Percentiles rank a stretch among this genome's conserved stretches.
Evolutionary conservation across 1,284 basidiomycete species (phyloP).

Genomic region (Takashimella koratensis): DNA sequence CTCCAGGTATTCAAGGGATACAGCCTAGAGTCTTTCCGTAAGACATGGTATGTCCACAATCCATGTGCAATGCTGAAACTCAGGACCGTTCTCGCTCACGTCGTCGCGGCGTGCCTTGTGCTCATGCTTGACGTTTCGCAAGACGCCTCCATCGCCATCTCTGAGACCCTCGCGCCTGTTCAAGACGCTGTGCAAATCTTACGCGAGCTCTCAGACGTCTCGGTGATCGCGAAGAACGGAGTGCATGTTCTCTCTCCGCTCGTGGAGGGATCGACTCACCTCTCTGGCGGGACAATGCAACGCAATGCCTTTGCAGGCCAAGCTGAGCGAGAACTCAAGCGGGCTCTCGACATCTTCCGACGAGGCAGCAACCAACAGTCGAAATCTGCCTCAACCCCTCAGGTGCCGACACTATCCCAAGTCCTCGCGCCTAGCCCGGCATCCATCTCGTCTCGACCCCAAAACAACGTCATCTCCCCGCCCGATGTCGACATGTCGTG

Average conservation of each 20-base stretch:
- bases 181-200: not conserved
- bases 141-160: not conserved
- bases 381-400: not conserved
- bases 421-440: not conserved
- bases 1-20: conserved; percentile 3
- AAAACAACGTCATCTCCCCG: not conserved
- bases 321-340: not conserved
- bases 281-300: not conserved
- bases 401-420: not conserved
- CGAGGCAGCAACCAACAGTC: not conserved
- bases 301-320: not conserved
- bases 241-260: not conserved
- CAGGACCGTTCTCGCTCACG: conserved; percentile 11
- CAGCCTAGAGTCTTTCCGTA: conserved; percentile 7
- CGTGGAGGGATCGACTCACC: not conserved
- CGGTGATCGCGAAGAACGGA: not conserved
- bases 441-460: not conserved
- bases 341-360: not conserved
- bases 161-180: not conserved
- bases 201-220: not conserved
- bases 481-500: not conserved
- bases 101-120: conserved; percentile 8
- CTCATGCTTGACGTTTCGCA: conserved; percentile 4
- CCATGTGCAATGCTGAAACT: not conserved
- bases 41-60: conserved; percentile 8